A percentile compares a stretch with the other conserved stretches of the same genome.
Evolutionary conservation across 495 filamentous ascomycete genomes (phyloP).

Genomic region (Aspergillus coremiiformis): DNA sequence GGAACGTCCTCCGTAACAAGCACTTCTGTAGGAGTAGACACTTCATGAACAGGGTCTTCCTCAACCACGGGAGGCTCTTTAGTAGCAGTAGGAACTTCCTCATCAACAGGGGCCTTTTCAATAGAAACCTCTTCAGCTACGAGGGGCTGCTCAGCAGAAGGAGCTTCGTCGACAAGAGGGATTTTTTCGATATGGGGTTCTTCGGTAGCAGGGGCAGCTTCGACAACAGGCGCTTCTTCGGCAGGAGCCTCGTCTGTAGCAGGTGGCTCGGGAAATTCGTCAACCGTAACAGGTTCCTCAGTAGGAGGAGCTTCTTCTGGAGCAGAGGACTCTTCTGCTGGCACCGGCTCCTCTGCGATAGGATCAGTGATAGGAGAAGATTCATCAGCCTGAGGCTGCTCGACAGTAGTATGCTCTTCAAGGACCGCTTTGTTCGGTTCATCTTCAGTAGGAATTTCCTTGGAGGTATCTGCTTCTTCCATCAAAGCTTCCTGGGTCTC

Average conservation of each 20-base stretch:
- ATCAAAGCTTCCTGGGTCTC: conserved; percentile 17
- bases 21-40: conserved; percentile 1
- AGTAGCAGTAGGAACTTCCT: conserved; percentile 4
- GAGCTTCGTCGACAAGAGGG: conserved; percentile 5
- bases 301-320: conserved; percentile 2
- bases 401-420: conserved; percentile 5
- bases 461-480: conserved; percentile 11
- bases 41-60: conserved; percentile 6
- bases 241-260: conserved; percentile 2
- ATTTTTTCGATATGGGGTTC: conserved; percentile 4
- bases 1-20: conserved; percentile 5
- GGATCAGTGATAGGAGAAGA: conserved; percentile 3
- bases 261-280: no score
- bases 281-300: conserved; percentile 7
- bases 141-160: not conserved
- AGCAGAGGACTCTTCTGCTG: conserved; percentile 5
- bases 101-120: conserved; percentile 5
- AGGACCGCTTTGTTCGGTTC: not conserved
- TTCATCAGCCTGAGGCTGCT: conserved; percentile 7
- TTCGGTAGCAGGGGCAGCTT: conserved; percentile 5
- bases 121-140: conserved; percentile 8
- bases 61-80: conserved; percentile 9
- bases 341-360: not conserved
- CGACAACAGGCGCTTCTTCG: conserved; percentile 1
- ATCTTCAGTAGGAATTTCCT: conserved; percentile 10